Percentiles rank a stretch among this genome's conserved stretches.
Conservation (phyloP, 1,284 basidiomycete species). For the Cystobasidium pallidum region DNA sequence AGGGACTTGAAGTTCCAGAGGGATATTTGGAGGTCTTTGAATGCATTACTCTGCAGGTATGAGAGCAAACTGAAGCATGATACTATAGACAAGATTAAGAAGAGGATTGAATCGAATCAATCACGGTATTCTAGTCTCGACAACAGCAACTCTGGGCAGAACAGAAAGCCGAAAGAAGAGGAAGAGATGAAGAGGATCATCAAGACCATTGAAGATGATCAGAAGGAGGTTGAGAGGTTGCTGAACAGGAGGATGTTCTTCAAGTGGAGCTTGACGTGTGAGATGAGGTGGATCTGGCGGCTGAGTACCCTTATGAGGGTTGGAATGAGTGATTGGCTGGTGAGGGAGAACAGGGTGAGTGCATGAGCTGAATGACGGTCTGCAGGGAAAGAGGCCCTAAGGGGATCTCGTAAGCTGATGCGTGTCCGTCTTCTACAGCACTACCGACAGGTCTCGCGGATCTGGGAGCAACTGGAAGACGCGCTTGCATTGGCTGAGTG, state of each 20-base stretch:
- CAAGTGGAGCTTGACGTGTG: slow-evolving; percentile 12
- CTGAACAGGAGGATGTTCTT: slow-evolving; percentile 20
- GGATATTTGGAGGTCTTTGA: slow-evolving; percentile 81
- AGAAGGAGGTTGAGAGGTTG: slow-evolving; percentile 8
- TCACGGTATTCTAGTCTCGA: slow-evolving; percentile 8
- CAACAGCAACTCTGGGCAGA: background rate
- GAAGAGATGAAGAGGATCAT: slow-evolving; percentile 36
- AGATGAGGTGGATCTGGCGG: slow-evolving; percentile 33
- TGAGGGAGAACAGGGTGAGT: slow-evolving; percentile 16
- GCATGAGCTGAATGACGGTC: no score
- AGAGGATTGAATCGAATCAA: slow-evolving; percentile 71
- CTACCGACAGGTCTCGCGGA: slow-evolving; percentile 5
- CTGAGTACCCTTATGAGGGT: slow-evolving; percentile 18
- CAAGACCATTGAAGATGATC: slow-evolving; percentile 34
- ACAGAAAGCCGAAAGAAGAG: slow-evolving; percentile 3
- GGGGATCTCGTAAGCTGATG: background rate
- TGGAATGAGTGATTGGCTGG: slow-evolving; percentile 4
- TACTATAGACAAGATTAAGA: slow-evolving; percentile 79
- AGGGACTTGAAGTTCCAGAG: slow-evolving; percentile 67
- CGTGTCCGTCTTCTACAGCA: background rate
- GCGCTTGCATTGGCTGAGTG: slow-evolving; percentile 1
- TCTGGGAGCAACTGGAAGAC: slow-evolving; percentile 18
- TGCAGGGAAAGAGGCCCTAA: background rate
- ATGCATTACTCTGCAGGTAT: slow-evolving; percentile 80
- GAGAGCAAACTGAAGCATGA: slow-evolving; percentile 75